Conservation (phyloP, 495 filamentous ascomycete genomes). For the Penicillium angulare region DNA sequence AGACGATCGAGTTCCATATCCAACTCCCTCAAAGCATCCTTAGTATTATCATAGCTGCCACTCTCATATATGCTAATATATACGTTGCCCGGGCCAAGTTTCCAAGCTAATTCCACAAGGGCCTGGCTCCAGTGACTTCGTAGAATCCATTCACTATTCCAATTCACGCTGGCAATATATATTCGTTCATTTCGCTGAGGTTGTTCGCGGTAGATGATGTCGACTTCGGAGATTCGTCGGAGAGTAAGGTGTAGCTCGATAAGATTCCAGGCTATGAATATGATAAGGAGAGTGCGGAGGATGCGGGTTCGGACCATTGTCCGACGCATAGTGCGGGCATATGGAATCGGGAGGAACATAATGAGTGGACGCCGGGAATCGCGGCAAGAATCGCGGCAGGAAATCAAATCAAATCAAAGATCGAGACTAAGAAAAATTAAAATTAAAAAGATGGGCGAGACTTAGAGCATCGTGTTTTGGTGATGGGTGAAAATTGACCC, state of each 20-base stretch:
- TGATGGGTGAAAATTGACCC: too few species aligned
- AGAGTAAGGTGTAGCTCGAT: constrained; percentile 26
- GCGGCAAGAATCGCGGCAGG: background rate
- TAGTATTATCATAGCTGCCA: constrained; percentile 70
- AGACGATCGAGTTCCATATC: constrained; percentile 51
- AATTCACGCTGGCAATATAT: constrained; percentile 66
- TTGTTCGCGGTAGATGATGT: constrained; percentile 13
- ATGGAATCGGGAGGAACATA: constrained; percentile 15
- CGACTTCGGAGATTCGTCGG: constrained; percentile 13
- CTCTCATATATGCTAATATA: constrained; percentile 70
- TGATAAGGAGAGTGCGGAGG: constrained; percentile 19
- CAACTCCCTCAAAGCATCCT: constrained; percentile 60
- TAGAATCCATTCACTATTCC: constrained; percentile 67
- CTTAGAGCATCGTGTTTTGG: too few species aligned
- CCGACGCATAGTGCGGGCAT: constrained; percentile 14
- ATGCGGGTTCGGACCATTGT: constrained; percentile 15
- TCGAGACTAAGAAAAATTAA: too few species aligned
- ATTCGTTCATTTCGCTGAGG: constrained; percentile 42
- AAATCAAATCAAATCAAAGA: too few species aligned
- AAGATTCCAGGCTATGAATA: constrained; percentile 22
- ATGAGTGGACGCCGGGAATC: constrained; percentile 14
- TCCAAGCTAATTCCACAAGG: constrained; percentile 52
- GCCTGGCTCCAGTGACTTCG: constrained; percentile 60
- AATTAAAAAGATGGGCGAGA: too few species aligned
- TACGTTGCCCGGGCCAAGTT: constrained; percentile 63